Base-by-base conservation (phyloP, 129 eudicot genomes). In the Rutidosis leptorrhynchoides region DNA sequence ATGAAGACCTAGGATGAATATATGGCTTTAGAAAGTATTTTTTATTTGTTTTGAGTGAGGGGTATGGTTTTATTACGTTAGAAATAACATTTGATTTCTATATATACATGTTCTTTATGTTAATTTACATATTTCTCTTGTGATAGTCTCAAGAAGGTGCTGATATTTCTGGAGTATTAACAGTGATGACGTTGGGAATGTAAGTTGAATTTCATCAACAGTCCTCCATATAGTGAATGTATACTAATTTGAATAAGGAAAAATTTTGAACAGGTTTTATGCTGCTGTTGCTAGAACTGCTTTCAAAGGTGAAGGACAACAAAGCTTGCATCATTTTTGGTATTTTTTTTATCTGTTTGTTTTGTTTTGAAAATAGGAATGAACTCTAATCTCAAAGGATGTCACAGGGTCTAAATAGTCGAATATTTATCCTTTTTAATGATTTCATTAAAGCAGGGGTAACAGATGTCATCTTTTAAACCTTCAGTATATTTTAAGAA, bases 171-270 rank as follows among this genome's bases (percentile, higher is more conserved):
- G 98, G 98, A 53, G 96, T 93, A 60, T 80, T 93, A 81, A 80
- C 98, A 1, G 98, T 93, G 77, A 93, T 88, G 98, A 93, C 98
- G 20, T 64, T 93, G 68, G 98, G 98, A 62, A 88, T 93, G 98
- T 93, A 84, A 83, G 98, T 78, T 68, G 29, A 67, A 6, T 65
- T n/a, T 7, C 53, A 66, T 73, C 57, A 16, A 12, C 27, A n/a
- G 7, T 55, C 49, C 37, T 46, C 58, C 53, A 37, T 72, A 11
- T 29, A 54, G 59, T 71, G 25, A 60, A 15, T 46, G 19, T 57
- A 59, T 43, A 64, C 73, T 56, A 70, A 19, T 64, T 30, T 67
- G 52, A 25, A 59, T 16, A 30, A 58, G 51, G 37, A 24, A 35
- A 64, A 29, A 45, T 49, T 49, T 27, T 56, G 60, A 30, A 62